A percentile compares a stretch with the other conserved stretches of the same genome.
These are phyloP conservation scores for Papiliotrema nemorosa DNA, from an alignment of 1,284 basidiomycete species.

Conservation along the genomic window DNA sequence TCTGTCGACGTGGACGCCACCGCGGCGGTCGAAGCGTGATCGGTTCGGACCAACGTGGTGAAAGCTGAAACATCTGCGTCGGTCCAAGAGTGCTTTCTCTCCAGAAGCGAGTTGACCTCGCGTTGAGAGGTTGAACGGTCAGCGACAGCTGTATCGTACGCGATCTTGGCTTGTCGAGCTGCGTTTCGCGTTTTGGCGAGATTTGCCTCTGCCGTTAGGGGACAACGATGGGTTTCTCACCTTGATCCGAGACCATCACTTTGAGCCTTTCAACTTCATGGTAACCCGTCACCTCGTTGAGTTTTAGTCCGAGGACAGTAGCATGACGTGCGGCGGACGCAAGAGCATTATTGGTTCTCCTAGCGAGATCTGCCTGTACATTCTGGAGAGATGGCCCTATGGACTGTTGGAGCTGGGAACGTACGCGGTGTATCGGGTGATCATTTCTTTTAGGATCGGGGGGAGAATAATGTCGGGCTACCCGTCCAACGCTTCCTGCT, in stretches of 20 bases:
- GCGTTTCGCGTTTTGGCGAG: constrained; percentile 55
- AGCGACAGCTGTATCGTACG: constrained; percentile 69
- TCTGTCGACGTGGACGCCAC: constrained; percentile 65
- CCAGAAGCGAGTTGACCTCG: constrained; percentile 83
- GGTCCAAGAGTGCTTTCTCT: constrained; percentile 77
- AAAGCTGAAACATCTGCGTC: constrained; percentile 76
- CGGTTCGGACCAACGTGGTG: constrained; percentile 78
- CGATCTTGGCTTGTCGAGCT: constrained; percentile 66
- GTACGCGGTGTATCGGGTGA: too few relatives aligned
- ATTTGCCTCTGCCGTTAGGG: constrained; percentile 28
- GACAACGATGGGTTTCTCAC: constrained; percentile 50
- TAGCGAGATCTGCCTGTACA: neutral
- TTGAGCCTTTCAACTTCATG: constrained; percentile 83
- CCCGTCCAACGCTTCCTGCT: too few relatives aligned
- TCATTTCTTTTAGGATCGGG: too few relatives aligned
- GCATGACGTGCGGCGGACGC: neutral
- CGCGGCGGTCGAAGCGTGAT: constrained; percentile 75
- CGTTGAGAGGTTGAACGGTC: constrained; percentile 75
- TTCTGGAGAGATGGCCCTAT: neutral
- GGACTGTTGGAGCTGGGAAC: neutral
- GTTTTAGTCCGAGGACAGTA: constrained; percentile 59
- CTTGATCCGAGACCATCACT: constrained; percentile 69
- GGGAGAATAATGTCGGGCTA: too few relatives aligned
- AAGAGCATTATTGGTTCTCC: neutral
- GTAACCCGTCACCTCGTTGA: constrained; percentile 86